Evolutionary conservation across 306 rosid genomes (phyloP).

Genomic region (Pyrus bretschneideri): DNA sequence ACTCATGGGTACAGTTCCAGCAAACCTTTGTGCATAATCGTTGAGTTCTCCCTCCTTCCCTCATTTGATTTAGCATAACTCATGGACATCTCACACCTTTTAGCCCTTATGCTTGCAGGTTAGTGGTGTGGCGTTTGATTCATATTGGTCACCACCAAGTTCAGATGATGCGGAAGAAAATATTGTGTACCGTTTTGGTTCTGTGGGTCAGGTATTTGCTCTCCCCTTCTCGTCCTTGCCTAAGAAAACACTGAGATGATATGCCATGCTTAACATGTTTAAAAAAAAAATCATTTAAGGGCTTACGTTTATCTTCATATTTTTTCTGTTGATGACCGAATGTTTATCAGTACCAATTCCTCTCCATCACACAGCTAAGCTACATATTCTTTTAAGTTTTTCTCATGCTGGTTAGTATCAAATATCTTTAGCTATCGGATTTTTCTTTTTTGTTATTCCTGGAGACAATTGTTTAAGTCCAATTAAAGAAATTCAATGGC

Average conservation of each 20-base stretch:
- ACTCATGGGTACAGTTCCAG: constrained; percentile 74
- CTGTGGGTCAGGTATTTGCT: constrained; percentile 88
- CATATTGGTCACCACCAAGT: constrained; percentile 90
- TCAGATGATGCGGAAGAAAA: constrained; percentile 69
- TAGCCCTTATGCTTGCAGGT: constrained; percentile 47
- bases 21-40: background rate
- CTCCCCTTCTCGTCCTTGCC: background rate
- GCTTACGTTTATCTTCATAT: background rate
- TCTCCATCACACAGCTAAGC: background rate
- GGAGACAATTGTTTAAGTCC: background rate
- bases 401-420: background rate
- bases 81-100: background rate
- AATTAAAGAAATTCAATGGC: background rate
- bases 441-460: background rate
- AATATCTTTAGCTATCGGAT: background rate
- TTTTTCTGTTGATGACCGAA: background rate
- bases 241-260: background rate
- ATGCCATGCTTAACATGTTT: background rate
- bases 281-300: background rate
- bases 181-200: constrained; percentile 83
- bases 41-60: background rate
- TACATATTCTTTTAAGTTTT: background rate
- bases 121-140: constrained; percentile 95
- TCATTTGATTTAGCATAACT: background rate
- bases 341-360: background rate